A percentile compares a stretch with the other conserved stretches of the same genome.
phyloP scores from a whole-genome alignment of 495 filamentous ascomycete species.

The Daldinia concentrica region DNA sequence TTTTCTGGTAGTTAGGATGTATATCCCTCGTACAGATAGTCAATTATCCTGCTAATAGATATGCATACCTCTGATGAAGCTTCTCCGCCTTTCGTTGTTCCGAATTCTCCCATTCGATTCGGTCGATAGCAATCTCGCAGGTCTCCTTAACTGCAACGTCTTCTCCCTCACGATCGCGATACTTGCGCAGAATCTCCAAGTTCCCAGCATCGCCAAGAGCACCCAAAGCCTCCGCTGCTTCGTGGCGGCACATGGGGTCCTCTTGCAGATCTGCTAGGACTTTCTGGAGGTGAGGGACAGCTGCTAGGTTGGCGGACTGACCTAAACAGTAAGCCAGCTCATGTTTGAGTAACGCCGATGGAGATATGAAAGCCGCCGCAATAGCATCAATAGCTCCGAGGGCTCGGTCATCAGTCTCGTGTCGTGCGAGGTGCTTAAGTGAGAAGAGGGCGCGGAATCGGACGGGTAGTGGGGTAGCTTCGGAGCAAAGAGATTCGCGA shows the following conservation, averaged over 20 bases:
- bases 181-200: slow-evolving; percentile 72
- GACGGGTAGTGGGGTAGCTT: slow-evolving; percentile 80
- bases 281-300: slow-evolving; percentile 74
- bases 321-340: slow-evolving; percentile 98
- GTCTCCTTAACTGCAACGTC: slow-evolving; percentile 88
- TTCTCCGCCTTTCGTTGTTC: slow-evolving; percentile 75
- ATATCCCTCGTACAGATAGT: slow-evolving; percentile 11
- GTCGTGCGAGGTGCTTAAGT: slow-evolving; percentile 87
- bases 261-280: slow-evolving; percentile 82
- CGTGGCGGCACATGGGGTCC: slow-evolving; percentile 95
- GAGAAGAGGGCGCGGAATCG: slow-evolving; percentile 98
- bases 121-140: slow-evolving; percentile 93
- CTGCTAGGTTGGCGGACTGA: slow-evolving; percentile 79
- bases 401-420: slow-evolving; percentile 67
- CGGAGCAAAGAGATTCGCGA: slow-evolving; percentile 78
- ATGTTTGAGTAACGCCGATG: slow-evolving; percentile 89
- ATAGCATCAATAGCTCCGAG: slow-evolving; percentile 90
- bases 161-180: slow-evolving; percentile 76
- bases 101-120: slow-evolving; percentile 92
- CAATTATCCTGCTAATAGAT: slow-evolving; percentile 5
- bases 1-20: slow-evolving; percentile 34
- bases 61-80: slow-evolving; percentile 75
- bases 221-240: slow-evolving; percentile 94
- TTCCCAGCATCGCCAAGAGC: slow-evolving; percentile 80
- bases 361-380: slow-evolving; percentile 83